Percentiles rank a stretch among this genome's conserved stretches.
Evolutionary conservation across 2,329 filamentous ascomycete genomes (phyloP).

Genomic region (Pseudogymnoascus sp.): DNA sequence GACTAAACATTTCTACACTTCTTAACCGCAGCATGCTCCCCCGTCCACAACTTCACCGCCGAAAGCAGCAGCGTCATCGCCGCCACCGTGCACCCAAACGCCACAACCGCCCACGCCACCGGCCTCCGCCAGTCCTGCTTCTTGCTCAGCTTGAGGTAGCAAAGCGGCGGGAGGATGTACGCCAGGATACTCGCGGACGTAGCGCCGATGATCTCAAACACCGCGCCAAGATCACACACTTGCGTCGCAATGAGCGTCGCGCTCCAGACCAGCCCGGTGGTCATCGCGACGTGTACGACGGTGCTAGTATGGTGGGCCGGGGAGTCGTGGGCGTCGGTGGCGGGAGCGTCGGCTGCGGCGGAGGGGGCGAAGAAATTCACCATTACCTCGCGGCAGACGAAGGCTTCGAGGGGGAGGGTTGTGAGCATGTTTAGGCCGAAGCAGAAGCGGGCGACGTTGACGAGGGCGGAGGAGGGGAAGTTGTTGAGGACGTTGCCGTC

Average conservation of each 20-base stretch:
- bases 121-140: constrained; percentile 61
- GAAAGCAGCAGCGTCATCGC: constrained; percentile 11
- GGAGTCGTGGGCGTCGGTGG: constrained; percentile 40
- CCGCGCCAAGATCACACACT: constrained; percentile 86
- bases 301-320: constrained; percentile 60
- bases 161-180: constrained; percentile 89
- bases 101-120: constrained; percentile 67
- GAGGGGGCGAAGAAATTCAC: constrained; percentile 64
- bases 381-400: constrained; percentile 96
- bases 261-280: constrained; percentile 68
- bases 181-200: constrained; percentile 90
- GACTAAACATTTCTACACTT: neutral
- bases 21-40: neutral
- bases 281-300: constrained; percentile 72
- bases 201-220: constrained; percentile 93
- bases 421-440: constrained; percentile 99
- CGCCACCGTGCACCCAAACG: constrained; percentile 62
- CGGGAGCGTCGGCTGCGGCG: constrained; percentile 8
- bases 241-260: constrained; percentile 71
- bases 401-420: constrained; percentile 89
- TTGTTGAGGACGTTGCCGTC: constrained; percentile 97
- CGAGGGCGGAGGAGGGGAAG: constrained; percentile 79
- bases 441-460: constrained; percentile 88
- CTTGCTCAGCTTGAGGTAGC: constrained; percentile 87
- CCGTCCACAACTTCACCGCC: neutral